Evolutionary conservation across 306 rosid genomes (phyloP).

Genomic region (Luffa acutangula): DNA sequence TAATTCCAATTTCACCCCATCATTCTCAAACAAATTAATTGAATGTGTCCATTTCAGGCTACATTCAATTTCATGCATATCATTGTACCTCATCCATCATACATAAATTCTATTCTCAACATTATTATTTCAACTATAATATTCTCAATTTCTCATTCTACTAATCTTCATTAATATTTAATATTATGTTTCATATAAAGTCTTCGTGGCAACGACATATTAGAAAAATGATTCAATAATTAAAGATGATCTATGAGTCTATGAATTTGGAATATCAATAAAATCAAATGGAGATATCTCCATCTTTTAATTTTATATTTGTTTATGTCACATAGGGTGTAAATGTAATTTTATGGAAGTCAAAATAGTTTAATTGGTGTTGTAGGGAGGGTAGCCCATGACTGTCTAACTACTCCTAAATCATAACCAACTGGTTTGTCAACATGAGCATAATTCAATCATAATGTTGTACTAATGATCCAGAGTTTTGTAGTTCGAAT

Average conservation of each 20-base stretch:
- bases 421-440: too few species aligned
- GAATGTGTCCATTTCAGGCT: neutral
- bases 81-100: neutral
- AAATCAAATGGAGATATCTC: neutral
- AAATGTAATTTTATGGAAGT: neutral
- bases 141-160: neutral
- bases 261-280: neutral
- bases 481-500: too few species aligned
- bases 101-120: neutral
- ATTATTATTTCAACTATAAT: neutral
- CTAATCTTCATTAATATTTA: neutral
- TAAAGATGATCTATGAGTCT: too few species aligned
- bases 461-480: too few species aligned
- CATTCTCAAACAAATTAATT: neutral
- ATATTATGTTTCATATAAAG: neutral
- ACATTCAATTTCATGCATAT: neutral
- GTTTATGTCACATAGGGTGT: neutral
- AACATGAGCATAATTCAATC: too few species aligned
- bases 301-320: neutral
- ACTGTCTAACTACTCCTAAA: neutral
- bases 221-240: too few species aligned
- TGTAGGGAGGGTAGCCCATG: neutral
- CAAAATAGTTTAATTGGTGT: neutral
- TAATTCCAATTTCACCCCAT: conserved; percentile 8
- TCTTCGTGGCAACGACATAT: neutral